Conservation (phyloP, 176 grass and related monocot genomes). For the Alopecurus myosuroides region DNA sequence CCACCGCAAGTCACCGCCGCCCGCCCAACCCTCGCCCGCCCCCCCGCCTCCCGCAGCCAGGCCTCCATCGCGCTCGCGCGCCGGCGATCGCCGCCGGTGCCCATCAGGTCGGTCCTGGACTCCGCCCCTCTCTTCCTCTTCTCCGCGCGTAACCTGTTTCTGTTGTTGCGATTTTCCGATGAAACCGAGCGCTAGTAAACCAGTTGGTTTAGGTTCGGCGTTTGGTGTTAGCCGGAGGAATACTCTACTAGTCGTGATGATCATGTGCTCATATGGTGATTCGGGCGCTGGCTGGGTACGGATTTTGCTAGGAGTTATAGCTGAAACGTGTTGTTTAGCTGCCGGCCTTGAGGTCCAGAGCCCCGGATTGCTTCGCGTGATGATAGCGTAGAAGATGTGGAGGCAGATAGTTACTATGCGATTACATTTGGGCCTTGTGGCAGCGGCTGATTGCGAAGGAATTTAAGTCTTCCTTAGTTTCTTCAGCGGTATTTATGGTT, state of each 20-base stretch:
- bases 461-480: background rate
- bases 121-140: background rate
- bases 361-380: background rate
- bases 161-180: background rate
- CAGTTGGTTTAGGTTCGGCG: background rate
- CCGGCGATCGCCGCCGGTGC: constrained; percentile 36
- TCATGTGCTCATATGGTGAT: background rate
- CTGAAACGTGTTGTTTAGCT: constrained; percentile 11
- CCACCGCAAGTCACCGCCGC: constrained; percentile 33
- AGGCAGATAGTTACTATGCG: background rate
- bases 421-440: background rate
- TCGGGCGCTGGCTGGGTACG: background rate
- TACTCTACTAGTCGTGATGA: background rate
- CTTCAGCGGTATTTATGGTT: background rate
- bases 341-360: background rate
- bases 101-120: constrained; percentile 32
- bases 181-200: background rate
- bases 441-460: background rate
- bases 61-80: background rate
- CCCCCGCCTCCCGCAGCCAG: background rate
- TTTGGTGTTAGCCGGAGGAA: background rate
- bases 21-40: background rate
- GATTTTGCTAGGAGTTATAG: constrained; percentile 28
- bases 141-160: background rate
- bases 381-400: background rate